These are phyloP conservation scores for Populus simonii DNA, from an alignment of 345 rosid species.

Conservation along the genomic window DNA sequence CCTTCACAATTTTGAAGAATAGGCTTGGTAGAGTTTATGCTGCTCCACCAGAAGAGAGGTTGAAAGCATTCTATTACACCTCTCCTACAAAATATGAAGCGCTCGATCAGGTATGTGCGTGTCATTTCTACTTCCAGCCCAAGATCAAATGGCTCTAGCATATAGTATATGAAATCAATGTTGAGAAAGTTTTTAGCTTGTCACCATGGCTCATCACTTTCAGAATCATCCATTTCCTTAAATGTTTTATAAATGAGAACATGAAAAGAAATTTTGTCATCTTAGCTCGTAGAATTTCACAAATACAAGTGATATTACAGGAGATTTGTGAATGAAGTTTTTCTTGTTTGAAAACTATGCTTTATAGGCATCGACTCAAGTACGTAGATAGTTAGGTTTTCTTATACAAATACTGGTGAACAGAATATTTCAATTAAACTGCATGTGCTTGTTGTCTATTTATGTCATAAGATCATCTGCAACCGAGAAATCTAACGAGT, in stretches of 20 bases:
- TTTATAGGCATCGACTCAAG: not conserved
- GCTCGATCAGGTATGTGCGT: slow-evolving; percentile 68
- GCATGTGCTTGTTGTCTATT: not conserved
- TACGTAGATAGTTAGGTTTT: not conserved
- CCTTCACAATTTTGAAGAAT: slow-evolving; percentile 50
- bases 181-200: not conserved
- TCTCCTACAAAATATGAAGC: slow-evolving; percentile 83
- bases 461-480: not conserved
- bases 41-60: slow-evolving; percentile 73
- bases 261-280: not conserved
- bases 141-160: not conserved
- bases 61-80: slow-evolving; percentile 58
- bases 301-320: not conserved
- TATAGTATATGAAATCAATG: not conserved
- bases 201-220: not conserved
- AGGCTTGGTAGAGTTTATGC: slow-evolving; percentile 75
- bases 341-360: not conserved
- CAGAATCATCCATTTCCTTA: not conserved
- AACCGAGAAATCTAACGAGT: not conserved
- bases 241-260: not conserved
- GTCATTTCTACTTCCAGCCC: not conserved
- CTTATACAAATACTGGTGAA: not conserved
- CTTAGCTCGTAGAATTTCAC: not conserved
- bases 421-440: not conserved
- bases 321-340: not conserved